phyloP scores from a whole-genome alignment of 176 grass and related monocot species.

The Tillandsia leiboldiana region DNA sequence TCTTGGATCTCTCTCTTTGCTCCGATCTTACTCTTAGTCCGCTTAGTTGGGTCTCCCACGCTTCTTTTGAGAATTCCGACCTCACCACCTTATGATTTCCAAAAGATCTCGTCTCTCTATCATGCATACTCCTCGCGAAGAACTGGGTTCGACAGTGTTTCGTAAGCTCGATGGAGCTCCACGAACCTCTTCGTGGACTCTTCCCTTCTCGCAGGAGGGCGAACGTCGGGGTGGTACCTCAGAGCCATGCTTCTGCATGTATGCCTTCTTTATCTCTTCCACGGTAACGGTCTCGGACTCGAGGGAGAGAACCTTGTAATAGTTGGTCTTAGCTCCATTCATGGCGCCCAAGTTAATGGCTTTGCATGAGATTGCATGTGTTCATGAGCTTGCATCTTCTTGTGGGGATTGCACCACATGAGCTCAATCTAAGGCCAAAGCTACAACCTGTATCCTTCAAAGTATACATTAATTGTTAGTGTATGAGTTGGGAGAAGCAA shows the following conservation, averaged over 20 bases:
- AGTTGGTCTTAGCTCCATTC: constrained; percentile 12
- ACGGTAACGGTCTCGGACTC: constrained; percentile 31
- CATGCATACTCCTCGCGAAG: constrained; percentile 37
- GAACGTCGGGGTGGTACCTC: constrained; percentile 61
- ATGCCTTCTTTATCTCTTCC: constrained; percentile 68
- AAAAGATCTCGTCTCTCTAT: constrained; percentile 14
- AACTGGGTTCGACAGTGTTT: constrained; percentile 55
- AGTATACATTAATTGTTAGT: too few species aligned
- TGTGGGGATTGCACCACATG: neutral
- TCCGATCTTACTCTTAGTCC: constrained; percentile 25
- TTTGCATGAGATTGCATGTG: too few species aligned
- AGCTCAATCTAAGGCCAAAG: too few species aligned
- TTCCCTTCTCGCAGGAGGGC: constrained; percentile 33
- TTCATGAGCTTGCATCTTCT: neutral
- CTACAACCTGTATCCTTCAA: too few species aligned
- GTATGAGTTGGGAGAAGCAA: too few species aligned
- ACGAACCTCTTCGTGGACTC: constrained; percentile 54
- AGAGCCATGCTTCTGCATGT: constrained; percentile 47
- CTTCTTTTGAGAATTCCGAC: constrained; percentile 14
- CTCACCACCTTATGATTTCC: neutral
- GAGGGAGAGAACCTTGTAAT: constrained; percentile 51
- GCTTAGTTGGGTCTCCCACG: constrained; percentile 46
- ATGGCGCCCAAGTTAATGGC: neutral
- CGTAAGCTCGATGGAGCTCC: constrained; percentile 64
- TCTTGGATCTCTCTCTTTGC: constrained; percentile 10